Percentiles rank a stretch among this genome's conserved stretches.
Conservation (phyloP, 306 rosid species). For the Pyrus bretschneideri region DNA sequence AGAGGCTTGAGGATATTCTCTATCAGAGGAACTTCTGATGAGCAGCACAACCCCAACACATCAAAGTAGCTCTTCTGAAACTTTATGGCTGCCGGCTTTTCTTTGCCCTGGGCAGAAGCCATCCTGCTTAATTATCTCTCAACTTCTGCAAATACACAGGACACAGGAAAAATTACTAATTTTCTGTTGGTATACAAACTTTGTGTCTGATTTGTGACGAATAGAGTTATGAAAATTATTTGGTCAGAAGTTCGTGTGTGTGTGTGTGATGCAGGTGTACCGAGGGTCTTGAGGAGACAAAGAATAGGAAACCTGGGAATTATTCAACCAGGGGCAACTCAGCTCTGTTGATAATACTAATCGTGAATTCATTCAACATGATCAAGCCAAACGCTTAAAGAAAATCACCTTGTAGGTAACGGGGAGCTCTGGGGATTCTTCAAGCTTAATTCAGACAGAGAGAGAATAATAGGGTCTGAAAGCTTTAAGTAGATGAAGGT, state of each 20-base stretch:
- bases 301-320: no score
- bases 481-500: conserved; percentile 5
- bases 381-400: background rate
- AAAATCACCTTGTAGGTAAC: background rate
- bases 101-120: conserved; percentile 20
- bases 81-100: conserved; percentile 13
- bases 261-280: background rate
- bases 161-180: background rate
- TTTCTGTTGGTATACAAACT: background rate
- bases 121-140: conserved; percentile 1
- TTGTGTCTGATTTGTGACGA: background rate
- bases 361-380: no score
- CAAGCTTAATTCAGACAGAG: background rate
- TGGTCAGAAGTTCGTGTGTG: background rate
- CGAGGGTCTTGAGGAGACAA: no score
- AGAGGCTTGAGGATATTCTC: conserved; percentile 61
- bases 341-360: no score
- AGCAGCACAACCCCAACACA: conserved; percentile 81
- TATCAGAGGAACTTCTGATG: conserved; percentile 72
- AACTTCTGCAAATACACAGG: background rate
- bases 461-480: background rate
- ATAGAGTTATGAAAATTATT: background rate
- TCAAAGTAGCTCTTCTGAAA: conserved; percentile 79
- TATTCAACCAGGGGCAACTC: no score
- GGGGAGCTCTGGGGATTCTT: background rate